These are phyloP conservation scores for Brassica carinata DNA, from an alignment of 345 rosid species.

Conservation along the genomic window DNA sequence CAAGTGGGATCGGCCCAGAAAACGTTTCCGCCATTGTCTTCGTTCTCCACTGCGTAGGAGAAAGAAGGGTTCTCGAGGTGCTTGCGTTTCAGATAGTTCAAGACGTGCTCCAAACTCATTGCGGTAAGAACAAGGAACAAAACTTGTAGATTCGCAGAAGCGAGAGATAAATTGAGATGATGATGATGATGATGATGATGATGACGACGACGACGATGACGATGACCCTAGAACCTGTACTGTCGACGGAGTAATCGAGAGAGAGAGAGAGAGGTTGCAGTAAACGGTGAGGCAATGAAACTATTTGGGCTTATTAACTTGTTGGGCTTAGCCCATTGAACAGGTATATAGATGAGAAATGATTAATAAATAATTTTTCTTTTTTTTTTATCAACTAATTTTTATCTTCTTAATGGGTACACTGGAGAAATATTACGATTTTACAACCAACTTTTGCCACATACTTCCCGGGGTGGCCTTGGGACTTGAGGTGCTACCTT, in stretches of 20 bases:
- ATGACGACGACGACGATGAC: not conserved
- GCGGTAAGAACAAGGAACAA: not conserved
- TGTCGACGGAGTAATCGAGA: not conserved
- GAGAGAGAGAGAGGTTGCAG: not conserved
- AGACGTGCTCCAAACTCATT: constrained; percentile 44
- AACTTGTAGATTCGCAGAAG: not conserved
- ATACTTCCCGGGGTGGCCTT: too few relatives aligned
- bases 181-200: not conserved
- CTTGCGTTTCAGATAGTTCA: constrained; percentile 65
- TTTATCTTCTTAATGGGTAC: too few relatives aligned
- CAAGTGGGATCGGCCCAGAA: constrained; percentile 75
- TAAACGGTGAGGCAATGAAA: not conserved
- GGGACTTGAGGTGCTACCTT: too few relatives aligned
- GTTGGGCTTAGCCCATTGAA: not conserved
- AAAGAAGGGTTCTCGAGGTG: constrained; percentile 66
- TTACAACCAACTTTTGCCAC: too few relatives aligned
- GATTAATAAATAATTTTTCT: too few relatives aligned
- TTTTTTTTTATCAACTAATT: too few relatives aligned
- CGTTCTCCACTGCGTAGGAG: constrained; percentile 58
- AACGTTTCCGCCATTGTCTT: constrained; percentile 47
- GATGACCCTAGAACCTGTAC: not conserved
- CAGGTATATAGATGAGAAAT: not conserved
- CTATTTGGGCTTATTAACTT: not conserved
- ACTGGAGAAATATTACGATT: too few relatives aligned
- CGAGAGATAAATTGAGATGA: not conserved